Evolutionary conservation across 208 protist species (phyloP), one percentile per base, ranked within the genome.

Genomic region (Acanthamoeba lugdunensis): DNA sequence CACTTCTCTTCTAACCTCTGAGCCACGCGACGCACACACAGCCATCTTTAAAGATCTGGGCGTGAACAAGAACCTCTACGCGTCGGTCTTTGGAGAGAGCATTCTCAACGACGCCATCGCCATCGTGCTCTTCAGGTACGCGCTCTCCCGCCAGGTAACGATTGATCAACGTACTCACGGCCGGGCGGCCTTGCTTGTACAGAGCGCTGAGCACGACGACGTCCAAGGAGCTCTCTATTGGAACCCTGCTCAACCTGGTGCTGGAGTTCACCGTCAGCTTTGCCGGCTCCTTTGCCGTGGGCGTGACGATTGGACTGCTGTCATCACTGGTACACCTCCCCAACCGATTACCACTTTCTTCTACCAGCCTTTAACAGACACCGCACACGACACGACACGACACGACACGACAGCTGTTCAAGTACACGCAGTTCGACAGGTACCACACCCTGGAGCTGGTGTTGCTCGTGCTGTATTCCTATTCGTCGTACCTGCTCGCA

Each of bases 61-160:
- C 58, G 96, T 93, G n/a, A 95, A 97, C 71, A 67, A 75, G 37
- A 65, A 69, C 33, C 61, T 97, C 18, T 96, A 96, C 79, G 75
- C 94, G 0, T 28, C 96, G 3, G 94, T 97, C 13, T 97, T 97
- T 96, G 97, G 97, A 37, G 97, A 97, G 93, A 94, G 75, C 48
- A 93, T 96, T 21, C 81, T 97, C 18, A 97, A 97, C 82, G 97
- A 97, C 92, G 96, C 96, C 33, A 96, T 97, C 2, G 95, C 96
- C 21, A 96, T 97, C 63, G 92, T 97, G 33, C 96, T 97, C 52
- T 85, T 95, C 96, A 25, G 85, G 45, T 79, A 8, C 91, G 13
- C 5, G 18, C 30, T 28, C 23, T n/a, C 30, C 9, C 65, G 1
- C 67, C 7, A 30, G 37, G 37, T 2, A 2, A 41, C 37, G 37